Evolutionary conservation across 495 filamentous ascomycete genomes (phyloP), one percentile per base, ranked within the genome.

Genomic region (Daldinia childiae): DNA sequence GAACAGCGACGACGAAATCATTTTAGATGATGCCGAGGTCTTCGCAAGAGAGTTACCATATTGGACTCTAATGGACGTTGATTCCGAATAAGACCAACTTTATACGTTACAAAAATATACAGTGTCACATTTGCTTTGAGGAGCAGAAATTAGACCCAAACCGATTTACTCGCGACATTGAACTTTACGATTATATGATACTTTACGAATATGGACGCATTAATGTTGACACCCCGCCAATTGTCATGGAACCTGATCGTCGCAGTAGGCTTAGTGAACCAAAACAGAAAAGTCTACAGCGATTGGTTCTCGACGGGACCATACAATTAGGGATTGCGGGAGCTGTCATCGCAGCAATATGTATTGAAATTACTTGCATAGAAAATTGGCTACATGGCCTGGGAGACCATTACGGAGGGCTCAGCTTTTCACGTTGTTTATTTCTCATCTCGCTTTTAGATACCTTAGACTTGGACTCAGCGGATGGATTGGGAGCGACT

Each of bases 41-140:
- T 76, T 79, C 51, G 81, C 82, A 30, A 79, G 80, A 41, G 82
- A 86, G 62, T 66, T 86, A 1, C 85, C 85, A 27, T 85, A 84
- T 58, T 87, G 82, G 70, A 76, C 74, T 29, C 72, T 80, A 29
- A 84, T 84, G 81, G 80, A 86, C 66, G 76, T 85, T 45, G 82
- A 84, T 61, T 84, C 82, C 8, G 77, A 82, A 64, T 81, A 68
- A 81, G 58, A 36, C 30, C 63, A 62, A 39, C 43, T 32, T 43
- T 3, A 65, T 73, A 73, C 71, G 71, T 73, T 73, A 66, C 41
- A 63, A 48, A 66, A 50, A 56, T 32, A 55, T 41, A 55, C 39
- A 36, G 34, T 50, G 32, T 54, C 14, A 21, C 39, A 36, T 21
- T 24, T 43, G 39, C 69, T 64, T 72, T 6, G 17, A 48, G 19